Evolutionary conservation across 177 flowering plant species (phyloP), one percentile per base, ranked within the genome.

Genomic region (Viscum album): DNA sequence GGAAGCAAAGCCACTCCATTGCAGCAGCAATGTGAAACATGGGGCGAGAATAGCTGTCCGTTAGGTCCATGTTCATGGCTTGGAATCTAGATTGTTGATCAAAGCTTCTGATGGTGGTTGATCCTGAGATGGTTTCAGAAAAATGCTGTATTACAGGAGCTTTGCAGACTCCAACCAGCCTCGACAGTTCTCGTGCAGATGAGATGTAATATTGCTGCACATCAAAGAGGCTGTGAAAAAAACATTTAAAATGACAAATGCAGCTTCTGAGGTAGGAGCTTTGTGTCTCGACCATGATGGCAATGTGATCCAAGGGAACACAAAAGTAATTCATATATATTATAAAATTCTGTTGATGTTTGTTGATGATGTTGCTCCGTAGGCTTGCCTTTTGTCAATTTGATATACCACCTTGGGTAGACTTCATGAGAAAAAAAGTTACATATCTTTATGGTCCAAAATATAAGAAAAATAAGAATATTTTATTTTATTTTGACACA

Each of bases 141-240:
- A 81, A 81, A 64, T 73, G 78, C n/a, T 81, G 78, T 30, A 81
- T 68, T 0, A 81, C 72, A 3, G 81, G 80, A 68, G 80, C 75
- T 69, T 81, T 73, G 56, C 70, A 45, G 2, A 78, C 76, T 0
- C 83, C 77, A 67, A 65, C 70, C 65, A 81, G 63, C 35, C 81
- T 67, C 2, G 75, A 67, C 3, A 81, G 64, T 71, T 81, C 83
- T 41, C 81, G 73, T 61, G 83, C 76, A 33, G 81, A 28, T 29
- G 75, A n/a, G 29, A 78, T 75, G 74, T 81, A 81, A 47, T 78
- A 81, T 65, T 66, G 72, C 80, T 80, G 76, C 75, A 45, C 31
- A 31, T n/a, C 60, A 54, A 54, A 28, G 7, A 54, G 0, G 0
- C 30, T n/a, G 60, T 5, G 11, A 4, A 4, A 45, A 15, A 15